Percentiles rank a stretch among this genome's conserved stretches.
Evolutionary conservation across 2,329 filamentous ascomycete species (phyloP).

Genomic region (Periconia sp.): DNA sequence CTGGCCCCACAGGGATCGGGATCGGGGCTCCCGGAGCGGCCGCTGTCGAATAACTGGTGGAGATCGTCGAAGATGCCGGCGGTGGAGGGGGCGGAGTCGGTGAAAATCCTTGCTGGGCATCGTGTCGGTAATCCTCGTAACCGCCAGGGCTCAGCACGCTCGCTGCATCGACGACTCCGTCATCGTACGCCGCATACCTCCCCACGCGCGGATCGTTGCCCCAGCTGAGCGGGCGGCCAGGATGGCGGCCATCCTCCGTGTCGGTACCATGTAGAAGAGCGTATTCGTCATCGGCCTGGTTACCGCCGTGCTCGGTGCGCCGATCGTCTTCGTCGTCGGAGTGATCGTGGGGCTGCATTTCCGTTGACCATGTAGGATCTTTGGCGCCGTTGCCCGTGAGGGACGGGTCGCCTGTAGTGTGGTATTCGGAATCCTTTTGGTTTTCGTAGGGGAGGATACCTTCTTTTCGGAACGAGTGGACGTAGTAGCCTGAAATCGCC

Average conservation of each 20-base stretch:
- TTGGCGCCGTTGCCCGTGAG: constrained; percentile 32
- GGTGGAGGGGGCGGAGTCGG: neutral
- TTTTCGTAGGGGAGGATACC: constrained; percentile 56
- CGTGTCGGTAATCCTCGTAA: constrained; percentile 38
- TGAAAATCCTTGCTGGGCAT: constrained; percentile 9
- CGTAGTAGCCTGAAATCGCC: constrained; percentile 57
- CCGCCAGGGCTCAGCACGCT: constrained; percentile 39
- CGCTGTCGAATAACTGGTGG: neutral
- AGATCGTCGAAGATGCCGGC: neutral
- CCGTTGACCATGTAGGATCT: constrained; percentile 49
- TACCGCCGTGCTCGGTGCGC: constrained; percentile 41
- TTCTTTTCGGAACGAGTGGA: constrained; percentile 59
- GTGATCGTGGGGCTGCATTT: constrained; percentile 45
- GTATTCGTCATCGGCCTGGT: constrained; percentile 55
- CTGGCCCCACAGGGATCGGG: neutral
- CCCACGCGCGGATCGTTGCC: constrained; percentile 29
- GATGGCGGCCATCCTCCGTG: constrained; percentile 44
- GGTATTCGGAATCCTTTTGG: constrained; percentile 39
- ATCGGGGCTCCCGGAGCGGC: constrained; percentile 1
- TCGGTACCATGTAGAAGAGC: constrained; percentile 50
- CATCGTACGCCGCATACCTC: constrained; percentile 45
- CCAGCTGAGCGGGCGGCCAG: constrained; percentile 44
- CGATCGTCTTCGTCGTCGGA: constrained; percentile 47
- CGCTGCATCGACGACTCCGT: constrained; percentile 31
- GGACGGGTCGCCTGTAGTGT: neutral